Base-by-base conservation (phyloP, 495 filamentous ascomycete species). In the Aspergillus egyptiacus region DNA sequence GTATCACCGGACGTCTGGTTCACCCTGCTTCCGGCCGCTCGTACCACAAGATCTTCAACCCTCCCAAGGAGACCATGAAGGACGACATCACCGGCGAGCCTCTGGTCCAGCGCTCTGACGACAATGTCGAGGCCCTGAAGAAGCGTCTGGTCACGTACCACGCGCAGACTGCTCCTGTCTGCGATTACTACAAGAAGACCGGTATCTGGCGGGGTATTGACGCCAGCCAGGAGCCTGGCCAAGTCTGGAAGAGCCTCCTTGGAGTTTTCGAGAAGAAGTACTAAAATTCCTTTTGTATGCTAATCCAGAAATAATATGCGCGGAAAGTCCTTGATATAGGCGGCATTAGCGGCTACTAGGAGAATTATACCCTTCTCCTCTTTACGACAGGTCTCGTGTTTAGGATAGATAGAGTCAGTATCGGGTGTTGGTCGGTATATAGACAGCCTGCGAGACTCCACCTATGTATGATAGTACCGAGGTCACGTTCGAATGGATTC, bases 11-110 rank as follows among this genome's bases (percentile, higher is more conserved):
- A 56, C 93, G 94, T 56, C 74, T 99, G 47, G 73, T 99, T 58
- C 94, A 99, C 78, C 91, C 91, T 25, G 89, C 91, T 23, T 94
- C 89, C 53, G 93, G 93, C 48, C 89, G 93, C 58, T 88, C 87
- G 46, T 99, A 99, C 77, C 93, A 99, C 80, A 87, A 84, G 69
- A 84, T 87, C 63, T 99, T 99, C 83, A 96, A 96, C 81, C 94
- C 93, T n/a, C 93, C 93, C 55, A 94, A 95, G 79, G 70, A 79
- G 51, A 47, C 77, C 50, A 97, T 97, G 94, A 95, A 80, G 66
- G 93, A 99, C 72, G 93, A 99, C 62, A 64, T 97, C 48, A 96
- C 94, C 13, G 94, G 93, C 63, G 93, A 99, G 76, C 93, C 91
- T 24, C 71, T 99, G 55, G 88, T 97, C 64, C 93, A 97, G 74